Evolutionary conservation across 108 stramenopile genomes (phyloP).

Genomic region (Pseudonitzschia pungens): DNA sequence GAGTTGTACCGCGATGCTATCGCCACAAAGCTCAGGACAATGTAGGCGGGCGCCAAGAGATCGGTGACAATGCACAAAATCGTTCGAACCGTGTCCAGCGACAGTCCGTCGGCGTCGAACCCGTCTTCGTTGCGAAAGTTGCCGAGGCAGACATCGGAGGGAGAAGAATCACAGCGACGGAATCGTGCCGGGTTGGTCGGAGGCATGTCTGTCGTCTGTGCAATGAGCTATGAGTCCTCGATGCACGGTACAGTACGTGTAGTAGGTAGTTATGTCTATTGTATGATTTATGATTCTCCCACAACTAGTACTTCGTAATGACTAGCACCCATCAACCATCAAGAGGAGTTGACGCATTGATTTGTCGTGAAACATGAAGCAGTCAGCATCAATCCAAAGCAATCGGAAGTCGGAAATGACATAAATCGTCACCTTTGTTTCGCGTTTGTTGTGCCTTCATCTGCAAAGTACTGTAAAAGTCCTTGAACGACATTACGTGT

Average conservation of each 20-base stretch:
- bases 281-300: not conserved
- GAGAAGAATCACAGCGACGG: not conserved
- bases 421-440: too few species aligned
- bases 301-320: too few species aligned
- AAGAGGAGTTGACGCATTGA: too few species aligned
- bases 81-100: not conserved
- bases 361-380: too few species aligned
- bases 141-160: too few species aligned
- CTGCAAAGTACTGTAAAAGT: too few species aligned
- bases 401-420: too few species aligned
- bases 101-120: not conserved
- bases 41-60: conserved; percentile 30
- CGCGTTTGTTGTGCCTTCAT: too few species aligned
- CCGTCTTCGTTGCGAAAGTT: not conserved
- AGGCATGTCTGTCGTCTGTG: not conserved
- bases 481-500: too few species aligned
- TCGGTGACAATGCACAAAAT: not conserved
- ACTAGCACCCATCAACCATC: too few species aligned
- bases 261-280: too few species aligned
- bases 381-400: too few species aligned
- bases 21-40: conserved; percentile 40
- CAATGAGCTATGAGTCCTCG: not conserved
- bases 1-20: conserved; percentile 43
- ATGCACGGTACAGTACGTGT: not conserved
- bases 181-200: not conserved